Base-by-base conservation (phyloP, 805 yeast genomes). In the Scheffersomyces ergatensis region DNA sequence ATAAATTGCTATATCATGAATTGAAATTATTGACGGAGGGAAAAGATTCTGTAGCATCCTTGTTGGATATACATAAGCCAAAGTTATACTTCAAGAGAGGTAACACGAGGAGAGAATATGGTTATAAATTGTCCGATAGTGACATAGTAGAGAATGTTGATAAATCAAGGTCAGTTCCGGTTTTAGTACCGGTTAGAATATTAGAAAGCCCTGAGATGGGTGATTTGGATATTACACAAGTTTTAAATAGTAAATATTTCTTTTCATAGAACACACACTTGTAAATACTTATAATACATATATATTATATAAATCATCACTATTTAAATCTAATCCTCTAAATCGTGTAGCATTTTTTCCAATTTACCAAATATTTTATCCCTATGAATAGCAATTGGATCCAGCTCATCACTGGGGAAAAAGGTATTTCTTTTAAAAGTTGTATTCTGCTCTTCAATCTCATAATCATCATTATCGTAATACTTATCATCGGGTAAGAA, bases 351-450 rank as follows among this genome's bases (percentile, higher is more conserved):
- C 83, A 80, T 74, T 23, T 57, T 62, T 47, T 83, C 78, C 20
- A 83, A 57, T 40, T 65, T 68, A 1, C 79, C 79, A 57, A 83
- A 82, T 4, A 83, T 81, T 36, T 60, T 65, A 50, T 83, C 89
- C 39, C 89, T 60, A 50, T 83, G 83, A 1, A 73, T 68, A 0
- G 88, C 88, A 47, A 80, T 35, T 4, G 78, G 80, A 50, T 81
- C 84, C 23, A 78, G 79, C 29, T 63, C 69, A 40, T 83, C 89
- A 5, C 62, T 58, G 2, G 72, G 66, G 50, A 82, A 82, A 50
- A 82, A 83, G n/a, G 59, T 56, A 47, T 82, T 74, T 40, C 88
- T 53, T 43, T 60, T 56, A 33, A 57, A 59, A 12, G 45, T 48
- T 13, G 41, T 44, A 18, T 43, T 45, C 25, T 44, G 48, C 18